Evolutionary conservation across 176 grass and related monocot genomes (phyloP).

Genomic region (Raddia distichophylla): DNA sequence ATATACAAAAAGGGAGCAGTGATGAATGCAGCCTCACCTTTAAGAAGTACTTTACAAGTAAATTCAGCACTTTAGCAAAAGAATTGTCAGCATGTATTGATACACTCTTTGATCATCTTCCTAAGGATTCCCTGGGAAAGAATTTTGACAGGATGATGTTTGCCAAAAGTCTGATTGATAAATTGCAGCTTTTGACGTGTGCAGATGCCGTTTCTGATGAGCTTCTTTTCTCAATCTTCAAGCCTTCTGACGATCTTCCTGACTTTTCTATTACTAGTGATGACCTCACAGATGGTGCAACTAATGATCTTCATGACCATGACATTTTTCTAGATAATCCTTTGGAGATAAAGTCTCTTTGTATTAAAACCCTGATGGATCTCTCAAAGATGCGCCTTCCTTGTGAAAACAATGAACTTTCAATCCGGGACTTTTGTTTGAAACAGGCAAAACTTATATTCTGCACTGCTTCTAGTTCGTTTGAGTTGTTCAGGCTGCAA

Average conservation of each 20-base stretch:
- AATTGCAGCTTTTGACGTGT: conserved; percentile 47
- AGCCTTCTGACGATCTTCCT: conserved; percentile 37
- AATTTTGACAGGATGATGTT: conserved; percentile 53
- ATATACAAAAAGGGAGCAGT: conserved; percentile 15
- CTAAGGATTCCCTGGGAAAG: conserved; percentile 47
- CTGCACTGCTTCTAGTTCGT: conserved; percentile 71
- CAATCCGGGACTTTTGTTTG: conserved; percentile 69
- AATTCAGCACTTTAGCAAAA: conserved; percentile 42
- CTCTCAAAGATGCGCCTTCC: conserved; percentile 63
- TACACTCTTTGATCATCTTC: conserved; percentile 59
- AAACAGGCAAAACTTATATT: conserved; percentile 71
- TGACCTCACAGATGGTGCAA: conserved; percentile 41
- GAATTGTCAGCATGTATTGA: conserved; percentile 47
- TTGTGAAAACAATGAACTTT: conserved; percentile 46
- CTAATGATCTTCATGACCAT: conserved; percentile 38
- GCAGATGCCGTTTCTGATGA: conserved; percentile 51
- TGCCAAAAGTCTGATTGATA: conserved; percentile 46
- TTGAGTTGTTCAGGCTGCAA: conserved; percentile 57
- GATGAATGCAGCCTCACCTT: conserved; percentile 39
- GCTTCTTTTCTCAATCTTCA: conserved; percentile 55
- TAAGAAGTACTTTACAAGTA: conserved; percentile 54
- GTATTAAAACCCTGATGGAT: conserved; percentile 58
- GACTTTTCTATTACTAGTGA: conserved; percentile 43
- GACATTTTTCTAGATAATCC: conserved; percentile 44
- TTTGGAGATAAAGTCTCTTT: conserved; percentile 56